Evolutionary conservation across 106 monocot species (phyloP), one percentile per base, ranked within the genome.

Genomic region (Posidonia australis): DNA sequence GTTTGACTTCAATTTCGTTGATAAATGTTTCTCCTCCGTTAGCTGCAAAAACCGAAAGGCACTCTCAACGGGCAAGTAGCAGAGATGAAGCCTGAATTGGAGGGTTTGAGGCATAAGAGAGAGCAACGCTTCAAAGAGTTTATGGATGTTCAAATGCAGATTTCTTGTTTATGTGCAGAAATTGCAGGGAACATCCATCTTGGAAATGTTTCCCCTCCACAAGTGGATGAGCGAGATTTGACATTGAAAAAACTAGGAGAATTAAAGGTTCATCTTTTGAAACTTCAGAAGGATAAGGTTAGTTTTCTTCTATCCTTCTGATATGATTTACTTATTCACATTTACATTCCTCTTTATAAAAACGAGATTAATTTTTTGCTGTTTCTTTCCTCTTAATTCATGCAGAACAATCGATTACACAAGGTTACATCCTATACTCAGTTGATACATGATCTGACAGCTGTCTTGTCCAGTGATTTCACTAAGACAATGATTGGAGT

Each of bases 211-310:
- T 44, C 56, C 21, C 48, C 63, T 46, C 69, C 75, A 41, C 80
- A 77, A 53, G 65, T 89, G 28, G 89, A 89, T 62, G 83, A 89
- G 69, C 31, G 55, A 29, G 77, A 86, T 63, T 70, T 89, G 58
- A 82, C 83, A 19, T 19, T 84, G 62, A 84, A 81, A 58, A 89
- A 73, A 56, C 46, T 93, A 18, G 81, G 57, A 54, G 86, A 89
- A 56, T 69, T 93, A 63, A 86, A 82, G 30, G 64, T 52, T 31
- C 79, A 86, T 26, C 78, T 93, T 22, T 69, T 76, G 28, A 83
- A 83, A 61, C 79, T 93, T n/a, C 93, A 84, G 58, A 79, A 70
- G 61, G 89, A 93, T 28, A 93, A 93, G 86, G 93, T 89, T 64
- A 3, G 12, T 72, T 1, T 52, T 52, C 30, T 12, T 51, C 20